Conservation (phyloP, 106 monocot species). For the Apostasia ramifera region DNA sequence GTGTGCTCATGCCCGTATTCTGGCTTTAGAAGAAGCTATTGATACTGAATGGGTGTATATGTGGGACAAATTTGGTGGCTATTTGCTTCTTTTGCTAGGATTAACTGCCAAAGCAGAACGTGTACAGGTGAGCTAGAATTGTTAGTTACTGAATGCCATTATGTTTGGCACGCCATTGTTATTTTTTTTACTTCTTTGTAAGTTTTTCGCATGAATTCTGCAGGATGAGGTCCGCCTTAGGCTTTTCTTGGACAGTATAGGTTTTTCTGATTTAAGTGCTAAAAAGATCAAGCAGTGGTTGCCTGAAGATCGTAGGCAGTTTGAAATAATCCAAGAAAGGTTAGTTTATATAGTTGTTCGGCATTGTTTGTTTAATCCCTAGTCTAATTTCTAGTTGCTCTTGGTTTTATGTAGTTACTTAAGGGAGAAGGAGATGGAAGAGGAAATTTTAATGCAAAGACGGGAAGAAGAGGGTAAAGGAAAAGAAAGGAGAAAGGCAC, state of each 20-base stretch:
- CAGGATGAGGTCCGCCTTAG: slow-evolving; percentile 99
- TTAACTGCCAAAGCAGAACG: slow-evolving; percentile 97
- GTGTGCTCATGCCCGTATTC: slow-evolving; percentile 97
- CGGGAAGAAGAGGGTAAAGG: slow-evolving; percentile 96
- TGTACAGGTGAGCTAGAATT: slow-evolving; percentile 50
- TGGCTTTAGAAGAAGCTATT: slow-evolving; percentile 97
- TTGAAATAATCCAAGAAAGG: slow-evolving; percentile 98
- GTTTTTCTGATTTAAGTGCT: slow-evolving; percentile 91
- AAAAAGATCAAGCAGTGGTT: slow-evolving; percentile 98
- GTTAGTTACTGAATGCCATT: not conserved
- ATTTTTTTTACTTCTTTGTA: slow-evolving; percentile 4
- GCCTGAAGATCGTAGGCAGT: slow-evolving; percentile 92
- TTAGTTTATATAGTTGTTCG: slow-evolving; percentile 10
- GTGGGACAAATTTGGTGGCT: slow-evolving; percentile 99
- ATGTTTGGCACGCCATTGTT: not conserved
- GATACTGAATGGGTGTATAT: slow-evolving; percentile 99
- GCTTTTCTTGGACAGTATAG: slow-evolving; percentile 95
- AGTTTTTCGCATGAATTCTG: not conserved
- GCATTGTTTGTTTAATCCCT: not conserved
- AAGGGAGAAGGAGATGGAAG: slow-evolving; percentile 99
- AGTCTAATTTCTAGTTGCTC: not conserved
- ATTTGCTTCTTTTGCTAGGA: slow-evolving; percentile 97
- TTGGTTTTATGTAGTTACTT: slow-evolving; percentile 54
- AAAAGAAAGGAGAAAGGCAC: slow-evolving; percentile 90
- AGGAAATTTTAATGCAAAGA: slow-evolving; percentile 93